Conservation (phyloP, 192 early-diverging fungal species). For the Coemansia sp. region DNA sequence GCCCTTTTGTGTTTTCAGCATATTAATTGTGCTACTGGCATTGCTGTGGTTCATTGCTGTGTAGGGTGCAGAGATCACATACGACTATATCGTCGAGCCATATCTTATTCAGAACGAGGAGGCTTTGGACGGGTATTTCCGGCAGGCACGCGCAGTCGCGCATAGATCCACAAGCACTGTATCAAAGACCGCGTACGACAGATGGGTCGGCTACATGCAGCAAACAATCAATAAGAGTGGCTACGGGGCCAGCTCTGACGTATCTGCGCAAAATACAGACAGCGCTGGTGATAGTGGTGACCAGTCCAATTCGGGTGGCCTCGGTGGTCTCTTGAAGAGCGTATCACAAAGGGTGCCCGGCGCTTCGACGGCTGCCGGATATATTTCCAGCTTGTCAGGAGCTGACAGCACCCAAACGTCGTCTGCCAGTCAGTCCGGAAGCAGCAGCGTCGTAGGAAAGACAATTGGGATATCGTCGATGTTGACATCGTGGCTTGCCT, state of each 20-base stretch:
- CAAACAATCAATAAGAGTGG: constrained; percentile 19
- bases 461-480: constrained; percentile 22
- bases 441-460: constrained; percentile 5
- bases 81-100: constrained; percentile 53
- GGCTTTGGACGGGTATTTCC: constrained; percentile 37
- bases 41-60: neutral
- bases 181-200: constrained; percentile 49
- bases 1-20: neutral
- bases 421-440: constrained; percentile 18
- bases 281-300: neutral
- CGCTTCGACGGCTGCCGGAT: constrained; percentile 30
- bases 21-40: neutral
- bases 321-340: constrained; percentile 26
- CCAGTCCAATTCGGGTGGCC: constrained; percentile 9
- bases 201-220: constrained; percentile 51
- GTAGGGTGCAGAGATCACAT: constrained; percentile 51
- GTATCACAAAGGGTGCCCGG: constrained; percentile 41
- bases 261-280: constrained; percentile 8
- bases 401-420: constrained; percentile 9
- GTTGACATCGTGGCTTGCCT: constrained; percentile 39
- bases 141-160: constrained; percentile 42
- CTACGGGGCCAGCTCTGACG: constrained; percentile 1
- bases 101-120: constrained; percentile 43
- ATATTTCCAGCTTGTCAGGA: constrained; percentile 31
- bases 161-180: constrained; percentile 39